These are phyloP conservation scores for Saccharum officinarum DNA, from an alignment of 176 grass and related monocot species.

Conservation along the genomic window DNA sequence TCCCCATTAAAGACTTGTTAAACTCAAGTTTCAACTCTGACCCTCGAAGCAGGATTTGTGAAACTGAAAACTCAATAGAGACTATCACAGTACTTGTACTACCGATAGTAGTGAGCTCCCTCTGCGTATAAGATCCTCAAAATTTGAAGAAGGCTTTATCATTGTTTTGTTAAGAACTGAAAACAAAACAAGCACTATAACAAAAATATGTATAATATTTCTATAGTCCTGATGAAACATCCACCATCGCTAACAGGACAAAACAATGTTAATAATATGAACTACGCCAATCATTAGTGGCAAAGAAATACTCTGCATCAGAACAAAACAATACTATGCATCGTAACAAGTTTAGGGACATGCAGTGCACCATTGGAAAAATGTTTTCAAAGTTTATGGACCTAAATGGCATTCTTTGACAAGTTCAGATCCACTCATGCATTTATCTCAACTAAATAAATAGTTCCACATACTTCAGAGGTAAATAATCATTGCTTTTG, in stretches of 20 bases:
- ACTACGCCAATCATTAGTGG: not conserved
- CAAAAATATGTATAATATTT: not conserved
- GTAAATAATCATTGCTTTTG: constrained; percentile 7
- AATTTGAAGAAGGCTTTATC: too few species aligned
- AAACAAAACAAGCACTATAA: not conserved
- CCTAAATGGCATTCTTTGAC: not conserved
- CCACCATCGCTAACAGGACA: not conserved
- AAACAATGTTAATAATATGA: not conserved
- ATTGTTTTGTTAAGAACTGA: too few species aligned
- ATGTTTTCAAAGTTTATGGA: too few species aligned
- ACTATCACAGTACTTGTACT: not conserved
- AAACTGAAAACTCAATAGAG: not conserved
- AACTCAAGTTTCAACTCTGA: not conserved
- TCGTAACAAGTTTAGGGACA: too few species aligned
- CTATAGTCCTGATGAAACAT: not conserved
- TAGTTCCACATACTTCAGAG: not conserved
- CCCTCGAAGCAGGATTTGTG: not conserved
- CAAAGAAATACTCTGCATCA: not conserved
- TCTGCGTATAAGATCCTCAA: too few species aligned
- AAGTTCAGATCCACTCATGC: not conserved
- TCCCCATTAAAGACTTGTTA: not conserved
- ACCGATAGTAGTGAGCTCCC: not conserved
- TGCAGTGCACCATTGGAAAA: too few species aligned
- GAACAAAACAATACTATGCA: too few species aligned
- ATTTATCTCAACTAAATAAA: constrained; percentile 18